Base-by-base conservation (phyloP, 1,284 basidiomycete genomes). In the Leccinum subfulvum region DNA sequence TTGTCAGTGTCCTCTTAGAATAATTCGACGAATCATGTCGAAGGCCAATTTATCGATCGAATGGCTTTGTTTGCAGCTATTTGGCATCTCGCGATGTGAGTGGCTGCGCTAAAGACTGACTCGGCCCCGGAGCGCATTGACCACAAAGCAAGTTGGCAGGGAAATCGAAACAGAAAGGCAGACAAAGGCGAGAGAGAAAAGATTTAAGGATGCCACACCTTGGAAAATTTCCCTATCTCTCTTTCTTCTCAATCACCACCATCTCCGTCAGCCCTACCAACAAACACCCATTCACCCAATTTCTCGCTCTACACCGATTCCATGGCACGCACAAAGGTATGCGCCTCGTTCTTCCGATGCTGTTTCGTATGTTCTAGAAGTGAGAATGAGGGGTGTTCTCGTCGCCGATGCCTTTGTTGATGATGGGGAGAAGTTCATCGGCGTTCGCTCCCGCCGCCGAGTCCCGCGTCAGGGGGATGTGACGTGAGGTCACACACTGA, bases 291-390 rank as follows among this genome's bases (percentile, higher is more conserved):
- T 23, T 23, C 6, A 23, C 23, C 8, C 49, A 28, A 49, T 66
- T 62, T 61, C 56, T 35, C 58, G 6, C 11, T 33, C 51, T 13
- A 52, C 57, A 60, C 59, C 56, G 56, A 63, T 62, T 59, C 60
- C 9, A 72, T 72, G 71, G 71, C 71, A 57, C 73, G 73, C 51
- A 72, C 71, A 26, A 72, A 72, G 71, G 71, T 73, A 57, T 26
- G 70, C 6, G 7, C 21, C n/a, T 4, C 37, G 16, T 28, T 41
- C 37, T 49, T 65, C 37, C 26, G 44, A 60, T 47, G 2, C n/a
- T 8, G 2, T 52, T 49, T 56, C 56, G 59, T 53, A 56, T 62
- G 52, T 60, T 57, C 49, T 60, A 35, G 14, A 23, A 37, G 56
- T 23, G 56, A 13, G 54, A 37, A 23, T 1, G 60, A 23, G 10